Percentiles rank a stretch among this genome's conserved stretches.
These are phyloP conservation scores for Phialemoniopsis sp. DNA, from an alignment of 2,329 filamentous ascomycete genomes.

Conservation along the genomic window DNA sequence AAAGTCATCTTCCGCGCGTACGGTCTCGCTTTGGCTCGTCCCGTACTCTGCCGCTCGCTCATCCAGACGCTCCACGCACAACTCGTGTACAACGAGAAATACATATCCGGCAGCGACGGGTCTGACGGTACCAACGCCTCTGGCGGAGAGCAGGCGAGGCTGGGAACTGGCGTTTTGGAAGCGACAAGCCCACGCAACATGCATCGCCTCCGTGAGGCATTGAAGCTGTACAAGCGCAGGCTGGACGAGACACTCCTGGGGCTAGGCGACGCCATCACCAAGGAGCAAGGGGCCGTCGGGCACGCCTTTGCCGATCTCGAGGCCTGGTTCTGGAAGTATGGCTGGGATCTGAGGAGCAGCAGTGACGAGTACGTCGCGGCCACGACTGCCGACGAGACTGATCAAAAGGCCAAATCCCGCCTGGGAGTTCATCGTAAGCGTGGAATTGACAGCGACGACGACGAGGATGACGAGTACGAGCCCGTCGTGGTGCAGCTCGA, in stretches of 20 bases:
- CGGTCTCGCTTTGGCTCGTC: constrained; percentile 34
- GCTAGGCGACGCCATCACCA: constrained; percentile 24
- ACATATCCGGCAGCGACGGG: constrained; percentile 40
- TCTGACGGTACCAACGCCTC: constrained; percentile 26
- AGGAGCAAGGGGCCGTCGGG: constrained; percentile 37
- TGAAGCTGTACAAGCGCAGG: constrained; percentile 51
- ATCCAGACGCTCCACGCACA: constrained; percentile 50
- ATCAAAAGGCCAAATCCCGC: not conserved
- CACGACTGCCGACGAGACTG: constrained; percentile 42
- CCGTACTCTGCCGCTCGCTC: constrained; percentile 39
- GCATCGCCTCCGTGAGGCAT: constrained; percentile 33
- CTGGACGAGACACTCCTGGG: constrained; percentile 41
- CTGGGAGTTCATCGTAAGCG: not conserved
- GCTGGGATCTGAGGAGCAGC: constrained; percentile 48
- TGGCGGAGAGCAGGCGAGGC: constrained; percentile 10
- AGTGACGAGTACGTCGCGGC: constrained; percentile 40
- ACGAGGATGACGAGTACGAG: constrained; percentile 44
- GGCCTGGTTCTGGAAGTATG: constrained; percentile 39
- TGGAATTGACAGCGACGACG: constrained; percentile 46
- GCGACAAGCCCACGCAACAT: constrained; percentile 23
- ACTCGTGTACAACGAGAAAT: constrained; percentile 45
- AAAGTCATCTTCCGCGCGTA: constrained; percentile 47
- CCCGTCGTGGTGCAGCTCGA: constrained; percentile 50
- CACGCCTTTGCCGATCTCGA: constrained; percentile 46
- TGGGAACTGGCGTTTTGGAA: constrained; percentile 21